A percentile compares a stretch with the other conserved stretches of the same genome.
Evolutionary conservation across 192 early-diverging fungal genomes (phyloP).

Genomic region (Backusella psychrophila): DNA sequence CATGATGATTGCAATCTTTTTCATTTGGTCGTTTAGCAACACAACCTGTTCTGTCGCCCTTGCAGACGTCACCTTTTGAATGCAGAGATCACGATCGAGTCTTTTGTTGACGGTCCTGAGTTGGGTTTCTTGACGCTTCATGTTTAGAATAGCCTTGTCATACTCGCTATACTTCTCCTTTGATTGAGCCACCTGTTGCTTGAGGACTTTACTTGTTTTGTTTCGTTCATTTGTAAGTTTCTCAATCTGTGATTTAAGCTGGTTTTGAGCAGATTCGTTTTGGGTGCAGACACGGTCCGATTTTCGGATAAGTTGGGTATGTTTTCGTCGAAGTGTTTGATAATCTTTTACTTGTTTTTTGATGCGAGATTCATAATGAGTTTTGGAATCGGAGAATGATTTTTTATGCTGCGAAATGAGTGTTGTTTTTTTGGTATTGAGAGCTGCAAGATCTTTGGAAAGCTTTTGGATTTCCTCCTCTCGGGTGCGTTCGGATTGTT

Average conservation of each 20-base stretch:
- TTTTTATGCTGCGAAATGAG: conserved; percentile 10
- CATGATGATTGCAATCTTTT: neutral
- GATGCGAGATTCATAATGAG: conserved; percentile 11
- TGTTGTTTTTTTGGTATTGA: neutral
- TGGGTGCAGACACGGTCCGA: neutral
- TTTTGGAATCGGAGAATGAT: neutral
- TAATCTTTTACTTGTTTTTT: conserved; percentile 20
- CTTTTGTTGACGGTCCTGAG: conserved; percentile 6
- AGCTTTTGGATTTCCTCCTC: conserved; percentile 3
- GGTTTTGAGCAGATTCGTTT: conserved; percentile 8
- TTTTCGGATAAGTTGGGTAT: conserved; percentile 20
- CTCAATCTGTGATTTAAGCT: conserved; percentile 5
- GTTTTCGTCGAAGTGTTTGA: conserved; percentile 20
- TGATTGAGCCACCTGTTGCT: conserved; percentile 18
- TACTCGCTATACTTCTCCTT: conserved; percentile 7
- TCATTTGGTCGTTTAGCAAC: neutral
- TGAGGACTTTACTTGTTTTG: conserved; percentile 17
- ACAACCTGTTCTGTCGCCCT: conserved; percentile 6
- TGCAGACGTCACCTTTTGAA: conserved; percentile 10
- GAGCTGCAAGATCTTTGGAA: neutral
- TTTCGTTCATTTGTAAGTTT: conserved; percentile 22
- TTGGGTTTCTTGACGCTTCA: conserved; percentile 10
- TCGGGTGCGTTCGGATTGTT: conserved; percentile 7
- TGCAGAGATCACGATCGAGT: conserved; percentile 6
- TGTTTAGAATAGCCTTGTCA: conserved; percentile 10